Conservation (phyloP, 2,329 filamentous ascomycete genomes). For the Alternaria gaisen region DNA sequence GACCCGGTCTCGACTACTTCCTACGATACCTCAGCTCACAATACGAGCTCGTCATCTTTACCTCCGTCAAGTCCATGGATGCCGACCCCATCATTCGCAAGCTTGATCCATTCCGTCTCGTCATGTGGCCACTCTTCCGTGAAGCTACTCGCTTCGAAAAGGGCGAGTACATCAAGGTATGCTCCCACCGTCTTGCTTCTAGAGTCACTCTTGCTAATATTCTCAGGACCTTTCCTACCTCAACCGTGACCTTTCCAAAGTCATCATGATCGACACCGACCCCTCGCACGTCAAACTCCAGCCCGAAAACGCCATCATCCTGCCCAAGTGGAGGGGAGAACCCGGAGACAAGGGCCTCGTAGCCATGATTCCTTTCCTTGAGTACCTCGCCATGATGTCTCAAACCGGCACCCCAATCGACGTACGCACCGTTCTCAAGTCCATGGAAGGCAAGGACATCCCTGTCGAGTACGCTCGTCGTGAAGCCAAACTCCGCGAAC, state of each 20-base stretch:
- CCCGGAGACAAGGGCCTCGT: conserved; percentile 86
- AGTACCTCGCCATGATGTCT: conserved; percentile 91
- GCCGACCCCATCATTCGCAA: conserved; percentile 91
- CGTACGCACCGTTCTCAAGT: conserved; percentile 84
- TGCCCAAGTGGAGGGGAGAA: conserved; percentile 90
- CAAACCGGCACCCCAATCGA: conserved; percentile 72
- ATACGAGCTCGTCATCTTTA: conserved; percentile 97
- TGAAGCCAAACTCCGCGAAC: conserved; percentile 83
- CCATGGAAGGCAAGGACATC: conserved; percentile 88
- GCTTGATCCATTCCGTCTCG: conserved; percentile 92
- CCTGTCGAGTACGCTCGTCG: conserved; percentile 88
- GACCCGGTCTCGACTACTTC: conserved; percentile 96
- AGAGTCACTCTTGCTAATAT: conserved; percentile 20
- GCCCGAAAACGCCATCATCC: conserved; percentile 93
- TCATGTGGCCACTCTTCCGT: conserved; percentile 92
- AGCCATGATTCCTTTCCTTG: conserved; percentile 91
- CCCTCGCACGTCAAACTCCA: conserved; percentile 83
- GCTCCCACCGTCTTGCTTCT: conserved; percentile 17
- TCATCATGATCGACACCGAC: conserved; percentile 92
- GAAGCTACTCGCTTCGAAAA: conserved; percentile 98
- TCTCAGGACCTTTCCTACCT: conserved; percentile 91
- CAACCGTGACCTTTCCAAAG: conserved; percentile 94
- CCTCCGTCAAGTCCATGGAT: conserved; percentile 81
- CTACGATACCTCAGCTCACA: conserved; percentile 96
- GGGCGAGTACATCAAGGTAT: conserved; percentile 93